Evolutionary conservation across 176 grass and related monocot genomes (phyloP).

Genomic region (Oryza brachyantha): DNA sequence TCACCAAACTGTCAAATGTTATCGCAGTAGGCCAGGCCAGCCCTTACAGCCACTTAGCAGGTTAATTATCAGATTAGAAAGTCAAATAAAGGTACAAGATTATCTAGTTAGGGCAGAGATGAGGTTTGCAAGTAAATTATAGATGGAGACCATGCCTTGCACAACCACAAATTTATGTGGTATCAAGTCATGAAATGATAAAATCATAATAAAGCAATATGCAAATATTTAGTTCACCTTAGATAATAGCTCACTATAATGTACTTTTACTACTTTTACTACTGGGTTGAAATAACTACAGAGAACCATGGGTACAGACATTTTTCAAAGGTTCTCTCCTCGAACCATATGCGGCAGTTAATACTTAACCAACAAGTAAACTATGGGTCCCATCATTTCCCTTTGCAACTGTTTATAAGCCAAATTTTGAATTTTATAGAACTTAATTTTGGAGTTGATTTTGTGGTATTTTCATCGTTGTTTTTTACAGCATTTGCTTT

Average conservation of each 20-base stretch:
- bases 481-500: too few species aligned
- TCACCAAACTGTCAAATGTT: background rate
- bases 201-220: background rate
- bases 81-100: too few species aligned
- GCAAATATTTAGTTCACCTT: conserved; percentile 1
- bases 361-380: background rate
- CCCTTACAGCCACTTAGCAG: background rate
- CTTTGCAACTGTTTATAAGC: too few species aligned
- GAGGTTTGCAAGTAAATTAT: too few species aligned
- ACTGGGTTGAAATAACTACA: background rate
- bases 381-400: too few species aligned
- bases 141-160: too few species aligned
- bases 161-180: background rate
- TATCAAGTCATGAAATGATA: background rate
- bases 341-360: background rate
- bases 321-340: background rate
- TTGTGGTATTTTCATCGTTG: too few species aligned
- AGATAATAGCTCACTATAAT: background rate
- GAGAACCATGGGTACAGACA: background rate
- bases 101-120: too few species aligned
- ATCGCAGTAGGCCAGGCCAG: background rate
- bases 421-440: too few species aligned
- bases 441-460: too few species aligned
- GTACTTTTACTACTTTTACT: background rate
- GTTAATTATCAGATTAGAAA: too few species aligned